A percentile compares a stretch with the other conserved stretches of the same genome.
phyloP scores from a whole-genome alignment of 768 basidiomycete species.

The Pulveroboletus sp. region DNA sequence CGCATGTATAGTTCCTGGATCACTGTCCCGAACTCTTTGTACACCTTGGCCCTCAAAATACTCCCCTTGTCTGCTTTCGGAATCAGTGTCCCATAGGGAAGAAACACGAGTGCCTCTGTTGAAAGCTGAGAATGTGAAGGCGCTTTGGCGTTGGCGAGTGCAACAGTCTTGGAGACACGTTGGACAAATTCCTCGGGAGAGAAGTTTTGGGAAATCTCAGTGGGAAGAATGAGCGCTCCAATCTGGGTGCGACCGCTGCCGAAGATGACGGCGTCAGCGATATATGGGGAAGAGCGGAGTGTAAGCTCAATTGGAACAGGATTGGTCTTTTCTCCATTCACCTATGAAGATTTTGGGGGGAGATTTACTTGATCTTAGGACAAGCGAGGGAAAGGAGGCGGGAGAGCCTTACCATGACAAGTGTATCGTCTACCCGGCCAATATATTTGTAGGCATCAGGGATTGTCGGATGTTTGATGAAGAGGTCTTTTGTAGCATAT shows the following conservation, averaged over 20 bases:
- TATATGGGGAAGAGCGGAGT: conserved; percentile 45
- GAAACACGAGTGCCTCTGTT: conserved; percentile 48
- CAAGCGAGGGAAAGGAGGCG: no score
- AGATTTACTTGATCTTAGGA: no score
- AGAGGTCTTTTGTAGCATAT: conserved; percentile 56
- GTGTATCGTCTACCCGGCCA: conserved; percentile 56
- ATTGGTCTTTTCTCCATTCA: conserved; percentile 54
- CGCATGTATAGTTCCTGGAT: conserved; percentile 41
- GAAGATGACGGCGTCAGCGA: conserved; percentile 54
- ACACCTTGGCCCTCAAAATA: conserved; percentile 48
- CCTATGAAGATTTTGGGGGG: conserved; percentile 10
- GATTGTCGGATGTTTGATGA: conserved; percentile 45
- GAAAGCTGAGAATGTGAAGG: conserved; percentile 52
- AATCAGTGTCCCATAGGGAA: conserved; percentile 46
- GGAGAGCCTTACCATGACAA: conserved; percentile 33
- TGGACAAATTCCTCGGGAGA: conserved; percentile 28
- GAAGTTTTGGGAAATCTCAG: conserved; percentile 33
- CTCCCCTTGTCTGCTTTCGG: conserved; percentile 52
- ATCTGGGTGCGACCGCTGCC: conserved; percentile 47
- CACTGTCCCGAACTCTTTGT: conserved; percentile 45
- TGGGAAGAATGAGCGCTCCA: conserved; percentile 48
- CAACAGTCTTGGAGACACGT: conserved; percentile 42
- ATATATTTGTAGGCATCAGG: conserved; percentile 45
- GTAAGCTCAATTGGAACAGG: conserved; percentile 53
- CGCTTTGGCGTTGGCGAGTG: conserved; percentile 48